Conservation (phyloP, 1,139 yeast genomes). For the Saccharomyces uvarum region DNA sequence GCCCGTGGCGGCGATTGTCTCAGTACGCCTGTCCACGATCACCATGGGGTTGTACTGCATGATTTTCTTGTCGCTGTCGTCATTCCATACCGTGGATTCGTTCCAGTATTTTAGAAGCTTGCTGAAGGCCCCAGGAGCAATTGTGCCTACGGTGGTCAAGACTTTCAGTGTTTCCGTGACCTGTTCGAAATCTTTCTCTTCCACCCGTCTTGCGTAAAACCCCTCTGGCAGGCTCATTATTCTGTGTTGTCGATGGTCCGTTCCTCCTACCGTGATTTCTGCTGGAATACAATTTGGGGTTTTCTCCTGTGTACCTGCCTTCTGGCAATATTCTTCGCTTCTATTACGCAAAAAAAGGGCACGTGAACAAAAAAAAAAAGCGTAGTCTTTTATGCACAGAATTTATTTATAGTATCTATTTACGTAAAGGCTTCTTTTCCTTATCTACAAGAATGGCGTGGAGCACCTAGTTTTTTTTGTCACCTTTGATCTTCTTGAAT, state of each 20-base stretch:
- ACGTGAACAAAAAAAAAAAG: neutral
- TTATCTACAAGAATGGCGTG: neutral
- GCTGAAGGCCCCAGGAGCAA: slow-evolving; percentile 39
- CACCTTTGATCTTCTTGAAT: slow-evolving; percentile 46
- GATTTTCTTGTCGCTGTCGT: slow-evolving; percentile 16
- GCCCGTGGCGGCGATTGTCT: slow-evolving; percentile 41
- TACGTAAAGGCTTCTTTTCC: neutral
- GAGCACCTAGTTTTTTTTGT: slow-evolving; percentile 9
- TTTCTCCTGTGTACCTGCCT: neutral
- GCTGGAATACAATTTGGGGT: neutral
- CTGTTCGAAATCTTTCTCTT: slow-evolving; percentile 41
- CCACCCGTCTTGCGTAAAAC: slow-evolving; percentile 45
- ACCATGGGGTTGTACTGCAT: slow-evolving; percentile 52
- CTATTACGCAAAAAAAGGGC: neutral
- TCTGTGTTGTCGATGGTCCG: neutral
- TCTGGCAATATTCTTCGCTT: neutral
- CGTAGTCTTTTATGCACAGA: neutral
- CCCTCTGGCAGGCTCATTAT: slow-evolving; percentile 13
- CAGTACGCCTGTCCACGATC: slow-evolving; percentile 39
- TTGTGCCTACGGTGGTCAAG: slow-evolving; percentile 59
- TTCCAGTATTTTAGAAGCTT: slow-evolving; percentile 45
- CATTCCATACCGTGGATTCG: slow-evolving; percentile 17
- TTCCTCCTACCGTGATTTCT: neutral
- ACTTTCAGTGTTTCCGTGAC: slow-evolving; percentile 46
- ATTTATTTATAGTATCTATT: neutral